phyloP scores from a whole-genome alignment of 2,329 filamentous ascomycete species.

The Venturia aucupariae region DNA sequence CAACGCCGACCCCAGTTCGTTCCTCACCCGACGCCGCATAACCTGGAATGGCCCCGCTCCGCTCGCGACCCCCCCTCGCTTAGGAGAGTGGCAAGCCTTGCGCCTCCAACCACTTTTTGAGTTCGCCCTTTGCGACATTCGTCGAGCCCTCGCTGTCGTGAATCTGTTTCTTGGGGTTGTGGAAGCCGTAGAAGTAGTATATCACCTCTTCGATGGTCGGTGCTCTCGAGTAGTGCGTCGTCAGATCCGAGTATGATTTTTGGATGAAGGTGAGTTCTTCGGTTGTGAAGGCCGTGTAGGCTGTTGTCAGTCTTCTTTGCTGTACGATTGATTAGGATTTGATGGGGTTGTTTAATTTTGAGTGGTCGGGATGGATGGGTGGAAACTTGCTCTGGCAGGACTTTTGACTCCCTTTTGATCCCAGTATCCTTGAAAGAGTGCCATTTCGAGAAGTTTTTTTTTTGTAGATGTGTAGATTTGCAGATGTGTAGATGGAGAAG shows the following conservation, averaged over 20 bases:
- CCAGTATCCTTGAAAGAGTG: conserved; percentile 6
- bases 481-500: background rate
- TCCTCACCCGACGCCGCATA: no score
- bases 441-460: background rate
- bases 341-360: no score
- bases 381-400: background rate
- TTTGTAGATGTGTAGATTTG: no score
- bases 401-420: background rate
- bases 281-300: background rate
- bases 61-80: background rate
- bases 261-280: conserved; percentile 3
- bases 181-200: conserved; percentile 1
- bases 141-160: background rate
- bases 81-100: background rate
- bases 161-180: background rate
- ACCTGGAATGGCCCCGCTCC: no score
- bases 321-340: background rate
- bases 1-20: background rate
- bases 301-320: conserved; percentile 4
- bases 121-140: background rate
- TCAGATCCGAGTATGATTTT: background rate
- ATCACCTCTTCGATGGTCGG: background rate
- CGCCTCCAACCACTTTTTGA: background rate
- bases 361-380: background rate
- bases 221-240: background rate